Evolutionary conservation across 129 eudicot species (phyloP).

Genomic region (Saussurea involucrata): DNA sequence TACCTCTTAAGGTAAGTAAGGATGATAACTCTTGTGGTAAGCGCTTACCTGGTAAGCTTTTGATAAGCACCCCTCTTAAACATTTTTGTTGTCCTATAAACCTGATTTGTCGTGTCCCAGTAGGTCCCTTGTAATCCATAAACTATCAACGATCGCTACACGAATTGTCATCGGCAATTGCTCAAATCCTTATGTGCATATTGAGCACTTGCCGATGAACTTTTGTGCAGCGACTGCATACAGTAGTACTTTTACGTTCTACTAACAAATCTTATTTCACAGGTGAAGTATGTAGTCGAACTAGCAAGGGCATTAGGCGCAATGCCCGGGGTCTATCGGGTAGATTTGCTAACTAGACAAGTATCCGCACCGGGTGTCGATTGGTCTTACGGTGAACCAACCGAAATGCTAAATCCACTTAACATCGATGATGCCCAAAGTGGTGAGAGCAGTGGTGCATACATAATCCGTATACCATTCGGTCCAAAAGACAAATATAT

Average conservation of each 20-base stretch:
- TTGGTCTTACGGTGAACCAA: conserved; percentile 77
- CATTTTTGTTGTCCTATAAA: not conserved
- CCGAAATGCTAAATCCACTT: conserved; percentile 67
- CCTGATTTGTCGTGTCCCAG: not conserved
- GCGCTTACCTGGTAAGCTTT: too few species aligned
- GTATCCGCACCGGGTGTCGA: conserved; percentile 73
- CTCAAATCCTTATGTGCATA: not conserved
- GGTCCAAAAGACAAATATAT: conserved; percentile 81
- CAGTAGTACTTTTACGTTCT: not conserved
- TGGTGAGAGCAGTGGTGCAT: conserved; percentile 86
- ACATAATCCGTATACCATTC: conserved; percentile 85
- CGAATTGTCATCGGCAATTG: not conserved
- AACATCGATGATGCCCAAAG: conserved; percentile 30
- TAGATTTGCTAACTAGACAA: conserved; percentile 84
- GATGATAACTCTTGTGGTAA: too few species aligned
- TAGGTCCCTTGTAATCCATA: not conserved
- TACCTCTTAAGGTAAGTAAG: too few species aligned
- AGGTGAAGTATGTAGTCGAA: conserved; percentile 90
- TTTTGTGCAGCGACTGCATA: not conserved
- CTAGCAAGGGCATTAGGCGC: conserved; percentile 82
- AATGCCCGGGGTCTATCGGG: conserved; percentile 88
- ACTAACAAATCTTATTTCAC: not conserved
- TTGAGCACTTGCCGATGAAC: not conserved
- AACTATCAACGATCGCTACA: not conserved
- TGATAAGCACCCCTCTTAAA: too few species aligned